phyloP scores from a whole-genome alignment of 148 eudicot genomes.

The Vaccinium corymbosum region DNA sequence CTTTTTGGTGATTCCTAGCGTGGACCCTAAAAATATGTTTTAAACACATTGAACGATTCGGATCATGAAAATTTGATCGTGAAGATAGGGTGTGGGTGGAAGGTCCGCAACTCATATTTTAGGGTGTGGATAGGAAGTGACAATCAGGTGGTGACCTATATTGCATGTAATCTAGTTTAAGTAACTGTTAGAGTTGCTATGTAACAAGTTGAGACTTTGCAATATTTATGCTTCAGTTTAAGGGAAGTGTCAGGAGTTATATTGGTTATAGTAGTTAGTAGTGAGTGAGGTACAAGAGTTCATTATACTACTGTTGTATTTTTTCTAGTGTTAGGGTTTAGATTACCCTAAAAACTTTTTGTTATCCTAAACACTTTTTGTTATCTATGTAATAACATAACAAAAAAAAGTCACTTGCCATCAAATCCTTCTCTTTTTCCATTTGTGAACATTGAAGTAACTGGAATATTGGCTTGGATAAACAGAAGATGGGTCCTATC shows the following conservation, averaged over 20 bases:
- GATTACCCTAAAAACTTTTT: not conserved
- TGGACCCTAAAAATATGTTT: too few relatives aligned
- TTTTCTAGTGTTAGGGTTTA: not conserved
- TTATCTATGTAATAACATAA: not conserved
- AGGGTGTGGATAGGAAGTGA: too few relatives aligned
- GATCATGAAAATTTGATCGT: too few relatives aligned
- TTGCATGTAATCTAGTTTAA: too few relatives aligned
- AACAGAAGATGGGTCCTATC: not conserved
- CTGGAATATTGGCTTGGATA: not conserved
- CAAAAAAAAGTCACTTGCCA: not conserved
- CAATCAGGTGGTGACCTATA: too few relatives aligned
- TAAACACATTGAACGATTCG: too few relatives aligned
- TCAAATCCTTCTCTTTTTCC: not conserved
- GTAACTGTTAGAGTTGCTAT: too few relatives aligned
- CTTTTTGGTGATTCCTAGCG: too few relatives aligned
- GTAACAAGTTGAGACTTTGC: too few relatives aligned
- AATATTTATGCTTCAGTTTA: too few relatives aligned
- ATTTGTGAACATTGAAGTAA: not conserved
- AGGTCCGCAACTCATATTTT: too few relatives aligned
- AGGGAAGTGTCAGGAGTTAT: not conserved
- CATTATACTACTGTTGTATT: not conserved
- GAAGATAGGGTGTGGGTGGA: too few relatives aligned
- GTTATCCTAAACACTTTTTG: not conserved
- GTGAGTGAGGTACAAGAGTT: not conserved
- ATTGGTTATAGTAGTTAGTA: not conserved